Conservation (phyloP, 306 rosid genomes). For the Cicer chorassanicum region DNA sequence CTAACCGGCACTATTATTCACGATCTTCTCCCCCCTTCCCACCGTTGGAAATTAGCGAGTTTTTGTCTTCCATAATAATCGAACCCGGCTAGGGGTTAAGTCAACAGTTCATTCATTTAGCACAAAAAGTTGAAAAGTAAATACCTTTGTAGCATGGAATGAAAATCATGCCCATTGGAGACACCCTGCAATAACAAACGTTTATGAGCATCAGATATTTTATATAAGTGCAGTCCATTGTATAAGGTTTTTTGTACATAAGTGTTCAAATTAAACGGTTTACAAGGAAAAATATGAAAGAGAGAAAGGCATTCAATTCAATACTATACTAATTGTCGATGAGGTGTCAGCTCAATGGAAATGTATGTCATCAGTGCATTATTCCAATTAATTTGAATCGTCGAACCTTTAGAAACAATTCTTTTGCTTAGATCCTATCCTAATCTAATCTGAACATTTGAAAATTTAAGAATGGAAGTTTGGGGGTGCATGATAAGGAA, state of each 20-base stretch:
- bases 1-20: no score
- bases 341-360: no score
- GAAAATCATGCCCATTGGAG: slow-evolving; percentile 96
- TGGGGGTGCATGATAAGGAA: slow-evolving; percentile 2
- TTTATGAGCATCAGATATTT: slow-evolving; percentile 42
- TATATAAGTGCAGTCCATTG: slow-evolving; percentile 11
- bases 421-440: slow-evolving; percentile 16
- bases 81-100: no score
- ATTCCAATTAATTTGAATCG: slow-evolving; percentile 3
- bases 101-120: not conserved
- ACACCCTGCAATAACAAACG: slow-evolving; percentile 62
- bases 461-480: slow-evolving; percentile 13
- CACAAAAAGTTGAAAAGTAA: not conserved
- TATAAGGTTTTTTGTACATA: not conserved
- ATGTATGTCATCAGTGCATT: not conserved
- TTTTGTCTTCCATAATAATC: no score
- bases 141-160: slow-evolving; percentile 97
- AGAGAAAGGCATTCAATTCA: slow-evolving; percentile 1
- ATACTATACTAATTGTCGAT: slow-evolving; percentile 8
- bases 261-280: slow-evolving; percentile 8
- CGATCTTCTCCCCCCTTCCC: no score
- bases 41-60: no score
- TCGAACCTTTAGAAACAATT: slow-evolving; percentile 17
- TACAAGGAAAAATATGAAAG: not conserved
- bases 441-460: not conserved